phyloP scores from a whole-genome alignment of 441 rosid genomes.

The Croton setiger region DNA sequence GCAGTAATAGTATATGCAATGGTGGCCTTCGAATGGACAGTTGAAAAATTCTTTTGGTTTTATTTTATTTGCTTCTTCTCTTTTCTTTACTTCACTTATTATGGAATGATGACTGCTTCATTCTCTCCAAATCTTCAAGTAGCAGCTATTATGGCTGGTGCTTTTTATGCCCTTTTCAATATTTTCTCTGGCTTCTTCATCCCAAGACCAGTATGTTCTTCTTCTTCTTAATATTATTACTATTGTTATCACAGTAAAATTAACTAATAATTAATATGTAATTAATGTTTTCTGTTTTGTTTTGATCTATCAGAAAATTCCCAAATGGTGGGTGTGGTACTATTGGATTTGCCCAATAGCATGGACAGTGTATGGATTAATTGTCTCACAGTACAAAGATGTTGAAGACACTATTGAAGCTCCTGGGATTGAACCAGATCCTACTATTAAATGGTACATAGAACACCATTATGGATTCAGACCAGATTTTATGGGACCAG shows the following conservation, averaged over 20 bases:
- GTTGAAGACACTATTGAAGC: conserved; percentile 37
- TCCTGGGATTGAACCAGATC: conserved; percentile 35
- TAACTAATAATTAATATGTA: background rate
- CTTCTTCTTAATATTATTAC: background rate
- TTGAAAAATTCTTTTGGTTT: conserved; percentile 84
- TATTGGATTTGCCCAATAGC: conserved; percentile 85
- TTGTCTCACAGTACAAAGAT: conserved; percentile 71
- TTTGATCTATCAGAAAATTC: conserved; percentile 55
- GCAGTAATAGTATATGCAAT: conserved; percentile 73
- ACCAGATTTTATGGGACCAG: conserved; percentile 60
- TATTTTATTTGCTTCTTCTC: conserved; percentile 74
- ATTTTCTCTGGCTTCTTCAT: conserved; percentile 91
- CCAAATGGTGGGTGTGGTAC: conserved; percentile 93
- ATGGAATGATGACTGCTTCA: conserved; percentile 95
- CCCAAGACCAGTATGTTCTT: conserved; percentile 71
- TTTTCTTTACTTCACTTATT: conserved; percentile 95
- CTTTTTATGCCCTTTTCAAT: conserved; percentile 81
- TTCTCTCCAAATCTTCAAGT: conserved; percentile 91
- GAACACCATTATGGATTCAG: conserved; percentile 50
- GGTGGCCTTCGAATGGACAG: conserved; percentile 84
- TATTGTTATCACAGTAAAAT: background rate
- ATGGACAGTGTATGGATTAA: conserved; percentile 84
- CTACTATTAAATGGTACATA: conserved; percentile 44
- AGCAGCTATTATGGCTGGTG: conserved; percentile 74
- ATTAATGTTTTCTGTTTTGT: background rate